Evolutionary conservation across 768 basidiomycete species (phyloP), one percentile per base, ranked within the genome.

Genomic region (Pholiota molesta): DNA sequence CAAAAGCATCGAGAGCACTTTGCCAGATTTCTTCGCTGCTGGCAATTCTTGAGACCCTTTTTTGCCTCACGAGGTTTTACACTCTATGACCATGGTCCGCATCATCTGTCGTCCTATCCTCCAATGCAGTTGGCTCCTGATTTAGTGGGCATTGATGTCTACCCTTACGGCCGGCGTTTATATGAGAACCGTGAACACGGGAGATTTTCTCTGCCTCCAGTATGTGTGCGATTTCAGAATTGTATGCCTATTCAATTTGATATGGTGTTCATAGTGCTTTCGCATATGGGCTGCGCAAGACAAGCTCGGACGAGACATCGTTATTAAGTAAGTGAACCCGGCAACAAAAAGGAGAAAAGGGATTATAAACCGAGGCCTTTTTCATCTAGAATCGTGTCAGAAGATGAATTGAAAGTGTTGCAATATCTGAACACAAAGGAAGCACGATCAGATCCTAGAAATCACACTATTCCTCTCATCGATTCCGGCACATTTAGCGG

Each of bases 21-120:
- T 19, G 40, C 7, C n/a, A 42, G 40, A 42, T 39, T 23, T 19
- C 23, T 37, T n/a, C 17, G 23, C 9, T 56, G 19, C 28, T 67
- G 73, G 72, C 17, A 71, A 45, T 64, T 67, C 21, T 42, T 67
- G 44, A 9, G 26, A 17, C 64, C 66, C 21, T 67, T 66, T 52
- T 69, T 66, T 51, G 61, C 65, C 7, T 53, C 58, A 19, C 61
- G 59, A 2, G 68, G 65, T 21, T 65, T 66, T 31, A 58, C 44
- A 2, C 39, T 66, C 7, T 65, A 66, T 44, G 16, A 21, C 11
- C 45, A 35, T 5, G 31, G 17, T 17, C 17, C 31, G 37, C 29
- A 28, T 23, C 54, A 64, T 42, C 3, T 16, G 3, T 5, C 5
- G 5, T 16, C n/a, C 13, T 42, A 42, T 11, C 40, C 40, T 2